Evolutionary conservation across 2,329 filamentous ascomycete genomes (phyloP).

Genomic region (Fusarium globosum): DNA sequence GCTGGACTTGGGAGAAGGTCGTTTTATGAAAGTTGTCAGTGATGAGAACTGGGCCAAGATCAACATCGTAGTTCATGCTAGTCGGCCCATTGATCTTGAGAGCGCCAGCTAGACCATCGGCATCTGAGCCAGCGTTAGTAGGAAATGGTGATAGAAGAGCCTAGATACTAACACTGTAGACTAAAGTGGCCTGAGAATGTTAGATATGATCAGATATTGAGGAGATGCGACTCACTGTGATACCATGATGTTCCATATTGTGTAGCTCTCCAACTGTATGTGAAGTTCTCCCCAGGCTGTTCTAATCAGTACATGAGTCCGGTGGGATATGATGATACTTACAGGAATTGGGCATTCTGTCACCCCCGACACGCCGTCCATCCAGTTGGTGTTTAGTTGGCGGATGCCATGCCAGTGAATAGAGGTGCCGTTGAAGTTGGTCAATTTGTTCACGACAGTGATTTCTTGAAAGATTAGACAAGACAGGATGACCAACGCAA

Average conservation of each 20-base stretch:
- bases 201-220: rapidly evolving
- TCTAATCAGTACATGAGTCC: rapidly evolving
- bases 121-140: not conserved
- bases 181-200: not conserved
- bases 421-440: not conserved
- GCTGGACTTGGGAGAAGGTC: not conserved
- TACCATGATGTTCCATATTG: constrained; percentile 6
- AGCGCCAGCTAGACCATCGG: not conserved
- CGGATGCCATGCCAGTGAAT: not conserved
- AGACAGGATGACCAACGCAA: too few relatives aligned
- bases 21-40: constrained; percentile 4
- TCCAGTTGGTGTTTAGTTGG: not conserved
- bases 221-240: not conserved
- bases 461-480: not conserved
- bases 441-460: not conserved
- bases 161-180: not conserved
- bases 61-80: not conserved
- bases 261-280: not conserved
- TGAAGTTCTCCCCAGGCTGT: not conserved
- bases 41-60: not conserved
- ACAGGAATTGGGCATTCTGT: not conserved
- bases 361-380: not conserved
- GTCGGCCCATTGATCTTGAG: not conserved
- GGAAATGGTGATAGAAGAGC: rapidly evolving
- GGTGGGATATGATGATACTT: rapidly evolving